Base-by-base conservation (phyloP, 768 basidiomycete species). In the Ephemerocybe angulata region DNA sequence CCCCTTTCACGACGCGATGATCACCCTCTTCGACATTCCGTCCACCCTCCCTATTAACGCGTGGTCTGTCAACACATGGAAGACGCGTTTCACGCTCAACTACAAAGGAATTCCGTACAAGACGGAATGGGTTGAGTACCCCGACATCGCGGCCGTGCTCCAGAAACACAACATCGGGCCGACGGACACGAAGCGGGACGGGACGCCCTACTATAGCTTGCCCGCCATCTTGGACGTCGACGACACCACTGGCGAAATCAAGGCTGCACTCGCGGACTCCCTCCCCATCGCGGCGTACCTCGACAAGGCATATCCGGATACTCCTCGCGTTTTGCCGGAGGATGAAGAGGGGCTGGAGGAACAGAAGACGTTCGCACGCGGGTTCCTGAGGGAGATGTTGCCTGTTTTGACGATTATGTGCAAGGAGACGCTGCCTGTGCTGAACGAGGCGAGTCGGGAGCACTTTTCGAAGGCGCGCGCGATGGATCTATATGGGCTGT, bases 91-190 rank as follows among this genome's bases (percentile, higher is more conserved):
- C 27, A 72, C 72, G 54, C 56, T 75, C 17, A 72, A 73, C 59
- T 66, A 61, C 58, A 72, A 74, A 48, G 61, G 60, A 3, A 54
- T 74, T n/a, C 56, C 72, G 0, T 77, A 74, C 64, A 70, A 66
- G 57, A 80, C 78, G 1, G 69, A 69, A 50, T 81, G 79, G 79
- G 64, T 81, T 44, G 81, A 81, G 55, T 78, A 68, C 55, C 77
- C 78, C 3, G 78, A 83, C 50, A 76, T 84, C 53, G 72, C 55
- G 42, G 40, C 55, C 0, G 56, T 64, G 37, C 63, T 62, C 64
- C 67, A 63, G 48, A 64, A 66, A 46, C 58, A 73, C 40, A 71
- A 72, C 15, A 69, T 72, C 0, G 47, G 59, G 1, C 69, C 75
- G 11, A 67, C 69, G 6, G 48, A 35, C n/a, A 63, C 51, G n/a